These are phyloP conservation scores for Capsella rubella DNA, from an alignment of 441 rosid genomes.

Conservation along the genomic window DNA sequence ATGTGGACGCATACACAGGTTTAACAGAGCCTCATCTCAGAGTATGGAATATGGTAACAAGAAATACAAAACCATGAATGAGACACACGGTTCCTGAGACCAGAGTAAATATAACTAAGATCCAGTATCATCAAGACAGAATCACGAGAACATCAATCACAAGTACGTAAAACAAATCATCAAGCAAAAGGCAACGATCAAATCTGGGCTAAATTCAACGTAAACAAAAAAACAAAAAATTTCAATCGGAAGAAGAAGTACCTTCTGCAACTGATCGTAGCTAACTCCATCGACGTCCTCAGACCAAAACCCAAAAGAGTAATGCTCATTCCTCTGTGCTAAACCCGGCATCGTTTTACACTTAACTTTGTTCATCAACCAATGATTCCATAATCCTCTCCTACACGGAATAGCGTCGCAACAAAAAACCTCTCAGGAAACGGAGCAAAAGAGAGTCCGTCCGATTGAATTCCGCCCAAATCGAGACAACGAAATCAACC, in stretches of 20 bases:
- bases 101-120: not conserved
- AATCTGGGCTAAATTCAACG: conserved; percentile 48
- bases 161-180: not conserved
- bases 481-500: conserved; percentile 25
- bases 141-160: conserved; percentile 17
- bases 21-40: not conserved
- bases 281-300: conserved; percentile 70
- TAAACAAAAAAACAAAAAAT: not conserved
- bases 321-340: conserved; percentile 69
- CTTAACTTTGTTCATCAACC: conserved; percentile 45
- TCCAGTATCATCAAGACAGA: conserved; percentile 11
- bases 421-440: not conserved
- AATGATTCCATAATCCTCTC: conserved; percentile 51
- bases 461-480: conserved; percentile 32
- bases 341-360: conserved; percentile 72
- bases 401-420: not conserved
- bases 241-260: conserved; percentile 38
- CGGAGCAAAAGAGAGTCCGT: conserved; percentile 17
- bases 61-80: not conserved
- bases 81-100: not conserved
- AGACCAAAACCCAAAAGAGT: conserved; percentile 81
- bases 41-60: not conserved
- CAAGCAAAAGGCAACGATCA: conserved; percentile 28
- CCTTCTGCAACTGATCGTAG: conserved; percentile 89
- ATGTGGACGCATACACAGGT: not conserved